A percentile compares a stretch with the other conserved stretches of the same genome.
These are phyloP conservation scores for Talaromyces sp. DNA, from an alignment of 2,329 filamentous ascomycete genomes.

Conservation along the genomic window DNA sequence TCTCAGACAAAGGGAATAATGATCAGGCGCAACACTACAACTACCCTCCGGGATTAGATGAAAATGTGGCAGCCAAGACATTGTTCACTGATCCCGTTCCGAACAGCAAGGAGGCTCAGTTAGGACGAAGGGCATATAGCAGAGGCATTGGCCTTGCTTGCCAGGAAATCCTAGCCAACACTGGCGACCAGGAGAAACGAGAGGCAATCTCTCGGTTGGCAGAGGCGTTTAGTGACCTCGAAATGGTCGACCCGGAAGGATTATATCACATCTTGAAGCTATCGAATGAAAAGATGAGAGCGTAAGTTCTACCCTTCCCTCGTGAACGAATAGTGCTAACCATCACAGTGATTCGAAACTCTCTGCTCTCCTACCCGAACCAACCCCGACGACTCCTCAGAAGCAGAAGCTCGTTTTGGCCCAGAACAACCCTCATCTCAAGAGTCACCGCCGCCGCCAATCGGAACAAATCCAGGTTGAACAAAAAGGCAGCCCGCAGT, in stretches of 20 bases:
- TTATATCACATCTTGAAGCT: conserved; percentile 79
- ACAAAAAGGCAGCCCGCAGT: conserved; percentile 36
- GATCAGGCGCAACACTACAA: conserved; percentile 26
- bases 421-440: conserved; percentile 80
- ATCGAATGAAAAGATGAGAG: conserved; percentile 68
- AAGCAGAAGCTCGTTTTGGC: conserved; percentile 69
- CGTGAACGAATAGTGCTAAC: conserved; percentile 8
- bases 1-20: conserved; percentile 63
- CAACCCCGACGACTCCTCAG: conserved; percentile 43
- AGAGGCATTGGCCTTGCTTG: conserved; percentile 80
- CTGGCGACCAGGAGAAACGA: conserved; percentile 64
- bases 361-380: conserved; percentile 37
- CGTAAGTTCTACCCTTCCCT: conserved; percentile 26
- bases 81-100: conserved; percentile 28
- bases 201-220: conserved; percentile 80
- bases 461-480: conserved; percentile 37
- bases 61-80: conserved; percentile 40
- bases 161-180: conserved; percentile 83
- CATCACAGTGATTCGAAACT: conserved; percentile 37
- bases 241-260: conserved; percentile 85
- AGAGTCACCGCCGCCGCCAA: conserved; percentile 69
- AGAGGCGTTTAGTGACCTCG: conserved; percentile 79
- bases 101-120: conserved; percentile 71
- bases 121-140: conserved; percentile 77
- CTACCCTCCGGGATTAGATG: conserved; percentile 33